Evolutionary conservation across 345 rosid species (phyloP).

Genomic region (Arabidopsis suecica): DNA sequence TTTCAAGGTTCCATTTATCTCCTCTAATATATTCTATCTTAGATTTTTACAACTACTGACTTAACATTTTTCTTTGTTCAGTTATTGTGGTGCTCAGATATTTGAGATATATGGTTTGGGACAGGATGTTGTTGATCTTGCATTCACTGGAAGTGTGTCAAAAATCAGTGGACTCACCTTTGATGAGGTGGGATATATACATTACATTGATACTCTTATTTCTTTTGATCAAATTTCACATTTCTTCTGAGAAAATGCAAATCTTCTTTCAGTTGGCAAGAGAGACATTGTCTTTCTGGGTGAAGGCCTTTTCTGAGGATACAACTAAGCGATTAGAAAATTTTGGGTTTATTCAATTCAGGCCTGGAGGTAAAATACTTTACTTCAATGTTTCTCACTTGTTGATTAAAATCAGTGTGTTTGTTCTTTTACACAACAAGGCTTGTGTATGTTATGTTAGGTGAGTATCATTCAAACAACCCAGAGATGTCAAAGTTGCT

Average conservation of each 20-base stretch:
- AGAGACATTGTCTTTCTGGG: conserved; percentile 97
- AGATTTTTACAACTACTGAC: conserved; percentile 33
- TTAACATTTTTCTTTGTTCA: conserved; percentile 47
- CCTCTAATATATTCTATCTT: too few relatives aligned
- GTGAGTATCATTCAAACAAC: conserved; percentile 98
- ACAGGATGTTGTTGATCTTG: conserved; percentile 77
- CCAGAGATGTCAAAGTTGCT: conserved; percentile 99
- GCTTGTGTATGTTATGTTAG: conserved; percentile 41
- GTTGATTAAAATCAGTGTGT: background rate
- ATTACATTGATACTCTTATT: background rate
- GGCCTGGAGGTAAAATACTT: conserved; percentile 83
- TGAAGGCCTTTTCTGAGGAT: conserved; percentile 97
- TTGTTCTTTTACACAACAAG: conserved; percentile 12
- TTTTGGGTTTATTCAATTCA: conserved; percentile 90
- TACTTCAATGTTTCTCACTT: background rate
- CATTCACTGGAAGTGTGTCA: conserved; percentile 89
- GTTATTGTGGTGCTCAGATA: conserved; percentile 99
- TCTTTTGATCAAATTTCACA: conserved; percentile 5
- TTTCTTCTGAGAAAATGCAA: conserved; percentile 11
- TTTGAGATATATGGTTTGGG: conserved; percentile 98
- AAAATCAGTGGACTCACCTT: conserved; percentile 86
- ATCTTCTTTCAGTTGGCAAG: conserved; percentile 76
- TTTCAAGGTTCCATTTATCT: conserved; percentile 68
- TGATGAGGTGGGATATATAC: conserved; percentile 73
- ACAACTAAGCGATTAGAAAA: conserved; percentile 96